phyloP scores from a whole-genome alignment of 1,139 yeast genomes.

The Geotrichum cucujoidarum region DNA sequence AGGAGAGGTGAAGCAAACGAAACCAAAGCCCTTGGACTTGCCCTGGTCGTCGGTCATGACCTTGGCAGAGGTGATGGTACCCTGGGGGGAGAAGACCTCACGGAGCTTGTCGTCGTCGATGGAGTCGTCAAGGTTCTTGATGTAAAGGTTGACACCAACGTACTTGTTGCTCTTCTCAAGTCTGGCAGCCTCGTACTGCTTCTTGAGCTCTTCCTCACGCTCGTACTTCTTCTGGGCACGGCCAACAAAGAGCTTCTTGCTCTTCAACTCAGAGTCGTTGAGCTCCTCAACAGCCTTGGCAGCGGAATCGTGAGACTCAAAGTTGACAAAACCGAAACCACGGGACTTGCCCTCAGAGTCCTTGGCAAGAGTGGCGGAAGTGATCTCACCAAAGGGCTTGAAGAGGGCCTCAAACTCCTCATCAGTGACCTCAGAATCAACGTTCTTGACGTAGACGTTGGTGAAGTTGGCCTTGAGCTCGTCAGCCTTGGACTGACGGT shows the following conservation, averaged over 20 bases:
- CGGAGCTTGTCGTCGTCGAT: conserved; percentile 86
- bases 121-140: conserved; percentile 93
- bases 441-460: conserved; percentile 90
- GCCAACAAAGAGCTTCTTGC: conserved; percentile 88
- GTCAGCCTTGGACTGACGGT: conserved; percentile 91
- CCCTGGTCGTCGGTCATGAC: conserved; percentile 95
- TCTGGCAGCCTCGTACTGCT: conserved; percentile 89
- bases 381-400: conserved; percentile 68
- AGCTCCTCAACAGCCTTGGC: conserved; percentile 86
- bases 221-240: conserved; percentile 99
- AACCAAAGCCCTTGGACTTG: conserved; percentile 96
- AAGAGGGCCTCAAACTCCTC: conserved; percentile 67
- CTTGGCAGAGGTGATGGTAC: conserved; percentile 92
- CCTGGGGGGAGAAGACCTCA: conserved; percentile 91
- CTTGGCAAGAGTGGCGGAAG: conserved; percentile 77
- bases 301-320: conserved; percentile 81
- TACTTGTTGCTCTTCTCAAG: conserved; percentile 89
- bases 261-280: conserved; percentile 80
- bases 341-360: conserved; percentile 86
- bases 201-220: conserved; percentile 94
- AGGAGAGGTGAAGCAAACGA: conserved; percentile 95
- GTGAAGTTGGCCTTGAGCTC: conserved; percentile 92
- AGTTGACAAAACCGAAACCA: conserved; percentile 96
- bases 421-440: conserved; percentile 68
- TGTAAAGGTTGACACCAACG: conserved; percentile 95